Percentiles rank a stretch among this genome's conserved stretches.
These are phyloP conservation scores for Emergomyces orientalis DNA, from an alignment of 2,329 filamentous ascomycete genomes.

Conservation along the genomic window DNA sequence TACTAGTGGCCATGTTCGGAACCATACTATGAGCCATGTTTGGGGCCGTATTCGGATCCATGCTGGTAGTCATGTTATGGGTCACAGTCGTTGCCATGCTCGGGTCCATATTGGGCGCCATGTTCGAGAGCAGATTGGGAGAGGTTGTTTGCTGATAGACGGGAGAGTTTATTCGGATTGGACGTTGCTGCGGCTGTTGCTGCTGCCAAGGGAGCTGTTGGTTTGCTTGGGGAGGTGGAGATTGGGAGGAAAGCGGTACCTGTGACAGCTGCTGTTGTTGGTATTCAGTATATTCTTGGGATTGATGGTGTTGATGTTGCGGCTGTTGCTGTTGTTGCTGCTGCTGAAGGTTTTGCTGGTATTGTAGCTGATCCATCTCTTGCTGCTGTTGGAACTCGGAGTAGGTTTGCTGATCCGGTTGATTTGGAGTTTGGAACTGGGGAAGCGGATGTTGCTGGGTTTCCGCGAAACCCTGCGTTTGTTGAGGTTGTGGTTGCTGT, in stretches of 20 bases:
- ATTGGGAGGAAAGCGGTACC: background rate
- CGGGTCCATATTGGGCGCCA: background rate
- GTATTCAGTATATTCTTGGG: background rate
- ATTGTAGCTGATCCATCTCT: background rate
- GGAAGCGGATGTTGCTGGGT: slow-evolving; percentile 2
- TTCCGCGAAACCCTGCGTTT: background rate
- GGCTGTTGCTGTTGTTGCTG: background rate
- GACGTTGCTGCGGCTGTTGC: background rate
- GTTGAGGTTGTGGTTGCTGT: background rate
- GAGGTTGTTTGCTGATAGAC: background rate
- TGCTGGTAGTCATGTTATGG: background rate
- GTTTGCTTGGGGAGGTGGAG: background rate
- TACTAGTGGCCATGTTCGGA: background rate
- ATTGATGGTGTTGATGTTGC: background rate
- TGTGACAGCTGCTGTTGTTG: background rate
- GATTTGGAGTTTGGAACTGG: background rate
- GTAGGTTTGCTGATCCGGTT: background rate
- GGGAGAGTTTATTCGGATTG: slow-evolving; percentile 3
- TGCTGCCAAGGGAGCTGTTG: background rate
- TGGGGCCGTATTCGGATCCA: background rate
- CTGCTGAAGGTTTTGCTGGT: background rate
- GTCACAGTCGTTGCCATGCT: background rate
- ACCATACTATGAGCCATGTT: background rate
- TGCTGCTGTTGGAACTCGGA: slow-evolving; percentile 2
- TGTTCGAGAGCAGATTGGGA: background rate